phyloP scores from a whole-genome alignment of 2,329 filamentous ascomycete genomes.

The Cryphonectria nitschkei region DNA sequence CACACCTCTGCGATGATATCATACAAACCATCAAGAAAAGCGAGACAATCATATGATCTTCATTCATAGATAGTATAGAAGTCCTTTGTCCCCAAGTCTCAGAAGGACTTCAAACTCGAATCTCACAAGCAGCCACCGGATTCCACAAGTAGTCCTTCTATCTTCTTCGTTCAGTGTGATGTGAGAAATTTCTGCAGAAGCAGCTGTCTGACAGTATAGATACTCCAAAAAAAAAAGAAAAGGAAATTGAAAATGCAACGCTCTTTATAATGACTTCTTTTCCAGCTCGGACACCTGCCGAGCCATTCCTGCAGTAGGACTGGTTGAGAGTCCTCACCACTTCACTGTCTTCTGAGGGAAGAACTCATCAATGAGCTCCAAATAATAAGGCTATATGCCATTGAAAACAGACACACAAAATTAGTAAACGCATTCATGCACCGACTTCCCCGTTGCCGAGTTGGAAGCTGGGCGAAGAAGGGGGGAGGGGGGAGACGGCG shows the following conservation, averaged over 20 bases:
- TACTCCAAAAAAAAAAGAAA: neutral
- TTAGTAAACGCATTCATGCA: neutral
- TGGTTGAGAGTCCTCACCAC: constrained; percentile 55
- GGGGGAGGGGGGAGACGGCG: neutral
- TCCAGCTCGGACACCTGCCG: neutral
- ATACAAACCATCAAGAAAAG: too few relatives aligned
- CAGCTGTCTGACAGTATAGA: neutral
- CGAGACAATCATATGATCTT: neutral
- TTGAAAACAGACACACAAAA: neutral
- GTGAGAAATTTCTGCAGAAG: neutral
- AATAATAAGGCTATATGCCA: constrained; percentile 64
- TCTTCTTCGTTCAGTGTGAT: neutral
- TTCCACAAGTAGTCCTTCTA: neutral
- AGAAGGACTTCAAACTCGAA: neutral
- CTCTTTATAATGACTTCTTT: neutral
- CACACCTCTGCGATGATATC: too few relatives aligned
- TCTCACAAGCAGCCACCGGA: too few relatives aligned
- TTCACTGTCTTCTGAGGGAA: constrained; percentile 69
- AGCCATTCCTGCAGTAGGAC: neutral
- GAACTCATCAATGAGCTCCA: constrained; percentile 75
- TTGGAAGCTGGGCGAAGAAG: neutral
- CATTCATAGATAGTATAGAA: neutral
- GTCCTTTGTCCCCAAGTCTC: neutral
- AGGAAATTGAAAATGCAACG: constrained; percentile 9
- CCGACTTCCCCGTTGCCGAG: neutral